Evolutionary conservation across 805 yeast species (phyloP).

Genomic region (Yueomyces sinensis): DNA sequence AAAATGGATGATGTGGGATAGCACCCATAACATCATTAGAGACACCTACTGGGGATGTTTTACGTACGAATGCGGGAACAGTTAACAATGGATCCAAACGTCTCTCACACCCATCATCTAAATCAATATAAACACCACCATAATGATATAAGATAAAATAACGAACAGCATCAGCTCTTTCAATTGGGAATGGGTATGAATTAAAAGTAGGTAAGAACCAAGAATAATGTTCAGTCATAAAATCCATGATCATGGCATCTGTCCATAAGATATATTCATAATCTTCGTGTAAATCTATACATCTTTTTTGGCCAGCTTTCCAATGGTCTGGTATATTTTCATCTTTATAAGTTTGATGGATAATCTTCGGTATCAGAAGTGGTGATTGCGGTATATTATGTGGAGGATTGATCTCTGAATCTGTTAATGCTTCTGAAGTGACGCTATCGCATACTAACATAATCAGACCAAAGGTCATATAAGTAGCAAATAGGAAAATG

Average conservation of each 20-base stretch:
- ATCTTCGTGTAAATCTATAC: conserved; percentile 73
- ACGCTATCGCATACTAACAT: conserved; percentile 65
- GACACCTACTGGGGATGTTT: conserved; percentile 81
- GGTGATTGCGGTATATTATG: conserved; percentile 22
- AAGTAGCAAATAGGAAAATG: conserved; percentile 41
- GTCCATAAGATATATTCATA: conserved; percentile 87
- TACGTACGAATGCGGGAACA: conserved; percentile 76
- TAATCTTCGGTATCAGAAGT: conserved; percentile 69
- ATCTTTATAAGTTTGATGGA: conserved; percentile 87
- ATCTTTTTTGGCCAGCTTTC: conserved; percentile 64
- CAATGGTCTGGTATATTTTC: conserved; percentile 67
- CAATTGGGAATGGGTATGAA: conserved; percentile 63
- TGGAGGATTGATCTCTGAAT: conserved; percentile 47
- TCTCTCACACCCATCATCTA: conserved; percentile 80
- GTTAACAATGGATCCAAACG: conserved; percentile 68
- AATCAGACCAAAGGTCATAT: conserved; percentile 57
- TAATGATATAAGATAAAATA: conserved; percentile 72
- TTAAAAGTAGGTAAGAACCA: conserved; percentile 82
- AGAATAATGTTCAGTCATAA: conserved; percentile 65
- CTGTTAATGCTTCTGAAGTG: conserved; percentile 46
- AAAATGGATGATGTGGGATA: conserved; percentile 78
- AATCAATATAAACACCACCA: conserved; percentile 84
- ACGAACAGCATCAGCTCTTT: conserved; percentile 83
- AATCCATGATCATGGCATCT: conserved; percentile 66
- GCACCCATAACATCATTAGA: conserved; percentile 91